These are phyloP conservation scores for Penicillium sp. DNA, from an alignment of 2,329 filamentous ascomycete species.

Conservation along the genomic window DNA sequence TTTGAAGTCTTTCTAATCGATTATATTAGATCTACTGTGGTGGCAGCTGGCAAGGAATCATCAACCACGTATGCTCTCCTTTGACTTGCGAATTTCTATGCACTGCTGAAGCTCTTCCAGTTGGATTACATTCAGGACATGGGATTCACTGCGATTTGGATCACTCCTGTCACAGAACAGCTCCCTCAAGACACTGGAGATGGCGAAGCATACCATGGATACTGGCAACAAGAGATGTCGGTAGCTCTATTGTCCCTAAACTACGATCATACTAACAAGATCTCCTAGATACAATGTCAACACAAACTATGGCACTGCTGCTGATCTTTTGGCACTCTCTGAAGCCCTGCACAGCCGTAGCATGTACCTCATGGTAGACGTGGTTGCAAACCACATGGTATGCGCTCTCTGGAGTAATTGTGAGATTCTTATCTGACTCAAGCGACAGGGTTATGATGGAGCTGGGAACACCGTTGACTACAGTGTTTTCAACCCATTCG, in stretches of 20 bases:
- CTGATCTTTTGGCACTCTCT: constrained; percentile 65
- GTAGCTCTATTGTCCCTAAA: constrained; percentile 3
- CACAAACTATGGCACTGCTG: constrained; percentile 62
- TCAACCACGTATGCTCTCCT: constrained; percentile 40
- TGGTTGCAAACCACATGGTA: constrained; percentile 50
- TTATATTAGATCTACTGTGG: constrained; percentile 51
- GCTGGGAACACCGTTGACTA: constrained; percentile 59
- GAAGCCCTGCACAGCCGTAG: constrained; percentile 60
- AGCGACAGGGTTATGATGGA: constrained; percentile 53
- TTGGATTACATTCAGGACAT: constrained; percentile 58
- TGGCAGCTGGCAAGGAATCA: constrained; percentile 55
- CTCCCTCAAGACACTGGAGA: constrained; percentile 44
- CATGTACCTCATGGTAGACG: constrained; percentile 68
- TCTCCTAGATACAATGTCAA: constrained; percentile 58
- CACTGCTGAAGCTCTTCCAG: constrained; percentile 4
- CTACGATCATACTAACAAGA: neutral
- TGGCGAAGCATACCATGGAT: constrained; percentile 56
- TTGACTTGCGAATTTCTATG: neutral
- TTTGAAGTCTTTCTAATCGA: constrained; percentile 28
- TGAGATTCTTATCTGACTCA: constrained; percentile 15
- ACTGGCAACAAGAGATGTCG: constrained; percentile 57
- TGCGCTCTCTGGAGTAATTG: neutral
- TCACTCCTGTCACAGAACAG: constrained; percentile 53
- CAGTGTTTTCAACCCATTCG: constrained; percentile 59
- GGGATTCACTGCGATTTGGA: constrained; percentile 59